These are phyloP conservation scores for Lentinula guzmanii DNA, from an alignment of 768 basidiomycete genomes.

Conservation along the genomic window DNA sequence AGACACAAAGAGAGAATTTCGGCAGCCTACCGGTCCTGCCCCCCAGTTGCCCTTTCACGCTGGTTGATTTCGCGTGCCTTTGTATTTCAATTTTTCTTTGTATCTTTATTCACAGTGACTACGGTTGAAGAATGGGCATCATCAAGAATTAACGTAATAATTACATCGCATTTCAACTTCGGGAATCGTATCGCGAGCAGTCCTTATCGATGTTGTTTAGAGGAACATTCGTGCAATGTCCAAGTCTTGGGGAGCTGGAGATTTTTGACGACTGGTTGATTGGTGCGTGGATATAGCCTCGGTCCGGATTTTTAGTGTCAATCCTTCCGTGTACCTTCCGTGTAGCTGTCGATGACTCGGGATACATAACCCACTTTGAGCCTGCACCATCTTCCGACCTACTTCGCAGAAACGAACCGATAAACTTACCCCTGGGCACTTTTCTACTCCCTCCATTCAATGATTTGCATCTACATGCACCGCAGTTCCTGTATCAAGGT, in stretches of 20 bases:
- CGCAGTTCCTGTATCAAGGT: constrained; percentile 86
- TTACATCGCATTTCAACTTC: no score
- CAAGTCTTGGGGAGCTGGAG: constrained; percentile 42
- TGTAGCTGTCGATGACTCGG: constrained; percentile 26
- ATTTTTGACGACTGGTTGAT: constrained; percentile 47
- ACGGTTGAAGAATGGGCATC: no score
- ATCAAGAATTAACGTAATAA: no score
- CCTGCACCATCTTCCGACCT: constrained; percentile 24
- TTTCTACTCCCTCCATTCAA: constrained; percentile 78
- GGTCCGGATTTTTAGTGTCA: no score
- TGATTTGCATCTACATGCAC: constrained; percentile 83
- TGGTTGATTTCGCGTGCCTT: no score
- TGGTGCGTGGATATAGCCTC: background rate
- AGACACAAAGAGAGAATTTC: no score
- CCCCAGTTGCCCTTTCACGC: no score
- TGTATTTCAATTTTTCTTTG: no score
- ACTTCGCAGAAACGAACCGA: constrained; percentile 16
- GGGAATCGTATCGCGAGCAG: no score
- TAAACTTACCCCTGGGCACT: constrained; percentile 39
- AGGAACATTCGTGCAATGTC: constrained; percentile 57
- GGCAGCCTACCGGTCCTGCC: no score
- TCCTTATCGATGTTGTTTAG: constrained; percentile 23
- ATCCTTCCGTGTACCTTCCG: background rate
- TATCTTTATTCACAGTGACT: no score
- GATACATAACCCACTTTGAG: constrained; percentile 49